These are phyloP conservation scores for Nicotiana obtusifolia DNA, from an alignment of 257 asterid species.

Conservation along the genomic window DNA sequence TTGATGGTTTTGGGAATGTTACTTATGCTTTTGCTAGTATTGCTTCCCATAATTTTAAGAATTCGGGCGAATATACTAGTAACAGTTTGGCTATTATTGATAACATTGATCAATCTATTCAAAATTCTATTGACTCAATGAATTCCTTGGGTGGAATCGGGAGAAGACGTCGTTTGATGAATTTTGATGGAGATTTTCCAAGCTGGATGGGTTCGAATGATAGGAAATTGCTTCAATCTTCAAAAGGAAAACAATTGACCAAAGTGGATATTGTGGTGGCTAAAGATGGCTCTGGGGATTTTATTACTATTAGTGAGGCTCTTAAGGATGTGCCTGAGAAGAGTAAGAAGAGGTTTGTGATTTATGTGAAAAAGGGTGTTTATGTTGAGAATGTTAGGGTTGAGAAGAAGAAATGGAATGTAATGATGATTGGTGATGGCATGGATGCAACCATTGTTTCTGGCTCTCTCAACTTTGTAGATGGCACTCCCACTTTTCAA, in stretches of 20 bases:
- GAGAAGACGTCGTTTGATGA: conserved; percentile 20
- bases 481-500: conserved; percentile 13
- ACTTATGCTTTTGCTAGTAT: conserved; percentile 1
- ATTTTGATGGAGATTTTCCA: not conserved
- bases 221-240: conserved; percentile 12
- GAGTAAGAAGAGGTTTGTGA: not conserved
- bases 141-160: conserved; percentile 9
- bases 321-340: conserved; percentile 13
- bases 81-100: conserved; percentile 22
- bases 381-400: conserved; percentile 15
- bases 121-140: conserved; percentile 5
- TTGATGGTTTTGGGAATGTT: conserved; percentile 15
- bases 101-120: conserved; percentile 10
- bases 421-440: conserved; percentile 24
- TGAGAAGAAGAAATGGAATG: conserved; percentile 14
- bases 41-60: conserved; percentile 10
- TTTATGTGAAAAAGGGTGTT: conserved; percentile 16
- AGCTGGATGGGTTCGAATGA: conserved; percentile 19
- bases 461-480: conserved; percentile 11
- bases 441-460: conserved; percentile 21
- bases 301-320: conserved; percentile 7
- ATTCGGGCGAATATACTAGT: conserved; percentile 23
- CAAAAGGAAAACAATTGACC: not conserved
- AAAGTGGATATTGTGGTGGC: conserved; percentile 21
- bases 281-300: conserved; percentile 19